phyloP scores from a whole-genome alignment of 2,329 filamentous ascomycete species.

The Beauveria medogensis region DNA sequence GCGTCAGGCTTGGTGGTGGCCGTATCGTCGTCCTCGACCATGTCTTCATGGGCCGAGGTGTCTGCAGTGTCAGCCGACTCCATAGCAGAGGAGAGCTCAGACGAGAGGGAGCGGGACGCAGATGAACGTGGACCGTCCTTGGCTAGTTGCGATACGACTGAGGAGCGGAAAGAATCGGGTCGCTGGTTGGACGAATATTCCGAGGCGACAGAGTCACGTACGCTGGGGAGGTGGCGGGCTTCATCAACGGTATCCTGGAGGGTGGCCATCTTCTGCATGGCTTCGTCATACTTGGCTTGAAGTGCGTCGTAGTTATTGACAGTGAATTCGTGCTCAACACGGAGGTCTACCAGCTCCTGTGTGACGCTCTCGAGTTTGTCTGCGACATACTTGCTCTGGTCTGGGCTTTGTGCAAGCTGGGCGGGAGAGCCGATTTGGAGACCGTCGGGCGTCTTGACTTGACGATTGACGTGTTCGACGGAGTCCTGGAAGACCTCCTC shows the following conservation, averaged over 20 bases:
- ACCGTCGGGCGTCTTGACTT: neutral
- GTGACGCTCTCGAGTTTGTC: slow-evolving; percentile 90
- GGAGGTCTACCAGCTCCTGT: slow-evolving; percentile 83
- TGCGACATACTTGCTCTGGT: slow-evolving; percentile 76
- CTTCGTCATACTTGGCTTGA: slow-evolving; percentile 83
- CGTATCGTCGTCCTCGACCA: slow-evolving; percentile 30
- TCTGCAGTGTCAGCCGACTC: slow-evolving; percentile 62
- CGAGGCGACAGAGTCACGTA: slow-evolving; percentile 50
- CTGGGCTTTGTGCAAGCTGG: slow-evolving; percentile 57
- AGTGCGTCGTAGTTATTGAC: slow-evolving; percentile 74
- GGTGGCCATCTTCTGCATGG: slow-evolving; percentile 71
- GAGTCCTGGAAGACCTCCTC: slow-evolving; percentile 20
- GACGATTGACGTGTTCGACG: neutral
- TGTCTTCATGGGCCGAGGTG: slow-evolving; percentile 48
- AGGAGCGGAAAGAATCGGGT: slow-evolving; percentile 78
- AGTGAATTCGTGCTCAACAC: slow-evolving; percentile 81
- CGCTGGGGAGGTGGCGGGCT: slow-evolving; percentile 52
- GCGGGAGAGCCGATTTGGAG: slow-evolving; percentile 35
- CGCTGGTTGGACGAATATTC: slow-evolving; percentile 43
- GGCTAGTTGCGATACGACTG: slow-evolving; percentile 60
- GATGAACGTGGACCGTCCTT: slow-evolving; percentile 62
- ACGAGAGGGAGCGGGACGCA: slow-evolving; percentile 77
- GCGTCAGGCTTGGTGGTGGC: slow-evolving; percentile 36
- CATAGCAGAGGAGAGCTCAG: slow-evolving; percentile 83
- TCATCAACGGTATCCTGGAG: slow-evolving; percentile 82